Evolutionary conservation across 1,139 yeast genomes (phyloP).

Genomic region (Saccharomyces hybrid): DNA sequence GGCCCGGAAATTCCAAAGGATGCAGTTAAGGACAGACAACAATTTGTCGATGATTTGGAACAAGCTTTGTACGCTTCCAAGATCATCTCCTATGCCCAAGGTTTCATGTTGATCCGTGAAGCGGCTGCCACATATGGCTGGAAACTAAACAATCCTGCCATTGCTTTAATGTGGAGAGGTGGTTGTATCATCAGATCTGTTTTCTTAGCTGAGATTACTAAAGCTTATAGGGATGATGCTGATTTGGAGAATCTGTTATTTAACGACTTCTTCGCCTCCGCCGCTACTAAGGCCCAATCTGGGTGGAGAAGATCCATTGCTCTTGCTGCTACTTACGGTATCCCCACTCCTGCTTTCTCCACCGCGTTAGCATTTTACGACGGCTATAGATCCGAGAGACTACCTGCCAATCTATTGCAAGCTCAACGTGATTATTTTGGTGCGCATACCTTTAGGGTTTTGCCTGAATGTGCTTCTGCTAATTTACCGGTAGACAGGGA

Average conservation of each 20-base stretch:
- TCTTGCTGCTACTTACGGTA: slow-evolving; percentile 74
- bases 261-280: slow-evolving; percentile 89
- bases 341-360: slow-evolving; percentile 96
- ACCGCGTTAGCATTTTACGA: slow-evolving; percentile 98
- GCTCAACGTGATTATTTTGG: slow-evolving; percentile 99
- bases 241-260: slow-evolving; percentile 90
- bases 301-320: slow-evolving; percentile 92
- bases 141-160: slow-evolving; percentile 96
- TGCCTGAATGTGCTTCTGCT: slow-evolving; percentile 76
- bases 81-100: slow-evolving; percentile 97
- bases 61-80: slow-evolving; percentile 53
- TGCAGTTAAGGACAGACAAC: slow-evolving; percentile 64
- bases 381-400: slow-evolving; percentile 92
- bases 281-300: slow-evolving; percentile 85
- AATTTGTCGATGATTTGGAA: slow-evolving; percentile 88
- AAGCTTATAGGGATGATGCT: slow-evolving; percentile 92
- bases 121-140: slow-evolving; percentile 96
- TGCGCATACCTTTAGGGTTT: slow-evolving; percentile 96
- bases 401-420: slow-evolving; percentile 97
- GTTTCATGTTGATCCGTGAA: slow-evolving; percentile 98
- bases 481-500: slow-evolving; percentile 70
- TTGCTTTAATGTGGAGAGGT: slow-evolving; percentile 99
- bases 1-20: slow-evolving; percentile 66
- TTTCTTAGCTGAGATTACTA: slow-evolving; percentile 92
- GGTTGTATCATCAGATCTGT: slow-evolving; percentile 99